Evolutionary conservation across 164 flowering plant species (phyloP).

Genomic region (Macadamia tetraphylla): DNA sequence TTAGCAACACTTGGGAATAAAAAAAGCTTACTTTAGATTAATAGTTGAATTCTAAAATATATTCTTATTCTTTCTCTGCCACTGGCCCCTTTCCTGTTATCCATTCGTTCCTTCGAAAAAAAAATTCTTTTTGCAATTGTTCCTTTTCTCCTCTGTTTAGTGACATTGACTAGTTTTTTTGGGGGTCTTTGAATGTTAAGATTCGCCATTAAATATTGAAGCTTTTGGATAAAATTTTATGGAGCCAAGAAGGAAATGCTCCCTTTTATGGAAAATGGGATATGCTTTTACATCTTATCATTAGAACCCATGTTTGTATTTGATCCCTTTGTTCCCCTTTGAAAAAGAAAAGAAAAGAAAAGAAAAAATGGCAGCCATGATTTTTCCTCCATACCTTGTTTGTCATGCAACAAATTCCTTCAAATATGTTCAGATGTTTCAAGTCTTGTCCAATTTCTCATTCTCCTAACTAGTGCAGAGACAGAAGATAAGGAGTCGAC

Average conservation of each 20-base stretch:
- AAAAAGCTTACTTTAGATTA: neutral
- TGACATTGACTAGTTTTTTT: slow-evolving; percentile 10
- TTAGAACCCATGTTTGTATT: slow-evolving; percentile 8
- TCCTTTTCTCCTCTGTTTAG: neutral
- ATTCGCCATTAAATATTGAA: slow-evolving; percentile 29
- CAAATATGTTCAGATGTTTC: slow-evolving; percentile 12
- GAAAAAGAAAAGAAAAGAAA: neutral
- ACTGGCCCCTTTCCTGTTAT: neutral
- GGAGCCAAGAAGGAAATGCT: slow-evolving; percentile 17
- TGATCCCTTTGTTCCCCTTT: slow-evolving; percentile 9
- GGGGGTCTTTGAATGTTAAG: slow-evolving; percentile 8
- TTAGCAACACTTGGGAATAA: slow-evolving; percentile 14
- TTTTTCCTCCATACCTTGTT: slow-evolving; percentile 28
- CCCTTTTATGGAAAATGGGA: slow-evolving; percentile 42
- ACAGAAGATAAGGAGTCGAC: neutral
- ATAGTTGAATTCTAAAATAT: neutral
- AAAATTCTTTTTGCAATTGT: slow-evolving; percentile 4
- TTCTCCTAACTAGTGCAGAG: neutral
- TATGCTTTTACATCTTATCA: slow-evolving; percentile 35
- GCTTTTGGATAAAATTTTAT: slow-evolving; percentile 11
- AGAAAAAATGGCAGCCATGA: slow-evolving; percentile 25
- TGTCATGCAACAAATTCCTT: slow-evolving; percentile 25
- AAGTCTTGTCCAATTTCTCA: neutral
- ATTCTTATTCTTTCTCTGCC: neutral
- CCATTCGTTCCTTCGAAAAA: neutral